Conservation (phyloP, 73 alveolate genomes). For the Tetrahymena elliotti region DNA sequence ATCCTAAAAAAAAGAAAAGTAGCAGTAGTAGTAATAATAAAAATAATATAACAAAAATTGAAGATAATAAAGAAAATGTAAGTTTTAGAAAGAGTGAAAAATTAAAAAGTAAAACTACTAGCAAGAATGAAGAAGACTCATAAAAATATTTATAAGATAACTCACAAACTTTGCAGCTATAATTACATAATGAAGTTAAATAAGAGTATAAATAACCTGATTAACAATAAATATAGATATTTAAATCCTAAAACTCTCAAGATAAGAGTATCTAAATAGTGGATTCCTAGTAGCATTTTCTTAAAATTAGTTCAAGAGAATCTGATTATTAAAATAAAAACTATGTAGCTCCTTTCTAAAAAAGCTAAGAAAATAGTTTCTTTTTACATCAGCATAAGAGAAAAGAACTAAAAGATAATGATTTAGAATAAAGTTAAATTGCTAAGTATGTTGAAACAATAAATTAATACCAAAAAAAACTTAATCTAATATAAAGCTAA, state of each 20-base stretch:
- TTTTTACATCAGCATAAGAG: not conserved
- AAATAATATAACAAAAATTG: not conserved
- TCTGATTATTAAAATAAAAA: too few relatives aligned
- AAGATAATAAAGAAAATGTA: too few relatives aligned
- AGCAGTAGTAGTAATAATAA: too few relatives aligned
- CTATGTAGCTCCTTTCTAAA: not conserved
- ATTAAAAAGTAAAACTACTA: not conserved
- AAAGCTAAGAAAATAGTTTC: not conserved
- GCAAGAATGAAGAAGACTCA: not conserved
- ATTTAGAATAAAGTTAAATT: too few relatives aligned
- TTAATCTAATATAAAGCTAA: not conserved
- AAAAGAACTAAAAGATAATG: not conserved
- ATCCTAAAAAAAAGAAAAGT: too few relatives aligned
- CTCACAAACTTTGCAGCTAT: not conserved
- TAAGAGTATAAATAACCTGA: not conserved
- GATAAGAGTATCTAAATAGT: not conserved
- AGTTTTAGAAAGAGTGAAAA: not conserved
- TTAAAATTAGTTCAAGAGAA: not conserved
- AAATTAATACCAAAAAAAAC: too few relatives aligned
- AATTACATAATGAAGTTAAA: not conserved
- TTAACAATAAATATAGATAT: too few relatives aligned
- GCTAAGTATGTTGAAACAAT: not conserved
- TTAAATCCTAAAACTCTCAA: too few relatives aligned
- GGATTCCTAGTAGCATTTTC: not conserved
- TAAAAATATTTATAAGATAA: not conserved